Evolutionary conservation across 139 green algal species (phyloP).

Genomic region (Volvox reticuliferus): DNA sequence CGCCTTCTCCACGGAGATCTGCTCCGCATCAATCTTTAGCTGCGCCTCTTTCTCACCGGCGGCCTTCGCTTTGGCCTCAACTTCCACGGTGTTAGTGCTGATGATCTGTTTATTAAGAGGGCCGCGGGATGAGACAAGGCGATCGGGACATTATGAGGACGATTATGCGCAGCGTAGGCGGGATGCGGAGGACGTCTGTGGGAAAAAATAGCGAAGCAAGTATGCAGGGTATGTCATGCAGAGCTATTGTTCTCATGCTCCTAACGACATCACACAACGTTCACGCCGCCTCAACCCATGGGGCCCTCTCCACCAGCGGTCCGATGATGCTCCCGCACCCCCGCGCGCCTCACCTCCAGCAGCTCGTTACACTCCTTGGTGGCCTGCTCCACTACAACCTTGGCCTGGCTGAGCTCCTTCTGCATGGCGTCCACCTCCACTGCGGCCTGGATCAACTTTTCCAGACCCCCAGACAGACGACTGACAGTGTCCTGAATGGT

Average conservation of each 20-base stretch:
- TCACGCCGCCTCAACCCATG: background rate
- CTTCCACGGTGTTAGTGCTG: slow-evolving; percentile 77
- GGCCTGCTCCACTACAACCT: slow-evolving; percentile 84
- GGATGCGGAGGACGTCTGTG: too few relatives aligned
- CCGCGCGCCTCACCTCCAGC: slow-evolving; percentile 67
- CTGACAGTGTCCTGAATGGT: slow-evolving; percentile 69
- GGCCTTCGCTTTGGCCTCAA: slow-evolving; percentile 81
- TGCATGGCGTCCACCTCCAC: slow-evolving; percentile 89
- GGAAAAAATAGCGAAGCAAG: too few relatives aligned
- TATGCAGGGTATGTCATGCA: too few relatives aligned
- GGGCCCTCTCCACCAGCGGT: background rate
- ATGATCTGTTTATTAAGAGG: slow-evolving; percentile 62
- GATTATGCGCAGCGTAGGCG: background rate
- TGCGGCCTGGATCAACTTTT: slow-evolving; percentile 89
- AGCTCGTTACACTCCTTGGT: slow-evolving; percentile 89
- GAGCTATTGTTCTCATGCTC: too few relatives aligned
- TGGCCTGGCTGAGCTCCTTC: slow-evolving; percentile 84
- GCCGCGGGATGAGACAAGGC: background rate
- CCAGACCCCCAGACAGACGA: slow-evolving; percentile 81
- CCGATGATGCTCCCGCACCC: background rate
- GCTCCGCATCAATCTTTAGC: slow-evolving; percentile 73
- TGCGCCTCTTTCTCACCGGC: slow-evolving; percentile 84
- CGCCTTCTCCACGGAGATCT: slow-evolving; percentile 83
- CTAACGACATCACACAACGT: too few relatives aligned
- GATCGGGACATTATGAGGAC: slow-evolving; percentile 5